Evolutionary conservation across 169 alveolate species (phyloP).

Genomic region (Cryptosporidium andersoni): DNA sequence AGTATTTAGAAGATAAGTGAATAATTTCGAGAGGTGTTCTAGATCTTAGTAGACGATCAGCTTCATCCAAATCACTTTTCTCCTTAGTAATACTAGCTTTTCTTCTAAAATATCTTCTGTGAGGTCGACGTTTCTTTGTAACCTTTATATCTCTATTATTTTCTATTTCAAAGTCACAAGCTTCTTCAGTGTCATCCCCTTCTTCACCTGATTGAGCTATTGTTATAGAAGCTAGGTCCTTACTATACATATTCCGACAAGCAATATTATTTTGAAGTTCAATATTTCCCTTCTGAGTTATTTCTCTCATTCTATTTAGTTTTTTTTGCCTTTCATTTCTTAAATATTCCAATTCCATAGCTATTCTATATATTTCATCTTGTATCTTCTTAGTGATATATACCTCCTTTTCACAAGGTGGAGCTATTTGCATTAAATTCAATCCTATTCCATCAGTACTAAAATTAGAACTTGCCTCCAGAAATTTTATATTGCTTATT

Average conservation of each 20-base stretch:
- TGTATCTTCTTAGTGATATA: slow-evolving; percentile 4
- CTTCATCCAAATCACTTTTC: slow-evolving; percentile 44
- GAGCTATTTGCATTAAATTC: too few relatives aligned
- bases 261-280: too few relatives aligned
- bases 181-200: slow-evolving; percentile 13
- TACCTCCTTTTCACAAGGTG: not conserved
- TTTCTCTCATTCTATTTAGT: too few relatives aligned
- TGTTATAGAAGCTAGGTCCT: slow-evolving; percentile 2
- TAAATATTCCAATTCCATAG: slow-evolving; percentile 10
- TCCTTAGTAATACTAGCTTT: slow-evolving; percentile 28
- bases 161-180: slow-evolving; percentile 2
- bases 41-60: slow-evolving; percentile 39
- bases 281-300: too few relatives aligned
- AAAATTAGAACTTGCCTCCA: not conserved
- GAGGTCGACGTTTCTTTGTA: slow-evolving; percentile 14
- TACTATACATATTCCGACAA: not conserved
- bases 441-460: too few relatives aligned
- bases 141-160: slow-evolving; percentile 19
- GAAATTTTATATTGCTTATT: not conserved
- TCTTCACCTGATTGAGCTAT: slow-evolving; percentile 37
- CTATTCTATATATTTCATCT: slow-evolving; percentile 42
- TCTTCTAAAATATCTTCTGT: slow-evolving; percentile 54
- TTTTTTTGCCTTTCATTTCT: slow-evolving; percentile 24
- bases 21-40: slow-evolving; percentile 57
- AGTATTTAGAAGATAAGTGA: slow-evolving; percentile 35